These are phyloP conservation scores for Emericellopsis atlantica DNA, from an alignment of 2,329 filamentous ascomycete species.

Conservation along the genomic window DNA sequence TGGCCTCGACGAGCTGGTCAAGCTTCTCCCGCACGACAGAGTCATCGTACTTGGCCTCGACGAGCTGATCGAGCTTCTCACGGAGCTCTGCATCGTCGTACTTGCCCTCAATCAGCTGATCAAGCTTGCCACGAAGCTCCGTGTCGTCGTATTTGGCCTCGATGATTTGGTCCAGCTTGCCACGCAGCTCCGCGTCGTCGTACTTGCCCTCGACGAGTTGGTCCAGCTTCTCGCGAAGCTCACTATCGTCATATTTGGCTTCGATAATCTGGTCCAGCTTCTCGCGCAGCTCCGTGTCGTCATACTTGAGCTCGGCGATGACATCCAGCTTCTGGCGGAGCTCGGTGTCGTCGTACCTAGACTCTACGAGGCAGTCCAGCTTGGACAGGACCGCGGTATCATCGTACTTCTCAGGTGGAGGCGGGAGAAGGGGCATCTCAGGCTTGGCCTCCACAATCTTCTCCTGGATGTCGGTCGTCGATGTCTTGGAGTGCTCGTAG, in stretches of 20 bases:
- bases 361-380: constrained; percentile 23
- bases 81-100: constrained; percentile 37
- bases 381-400: constrained; percentile 21
- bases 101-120: constrained; percentile 20
- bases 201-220: constrained; percentile 35
- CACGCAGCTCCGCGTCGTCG: constrained; percentile 46
- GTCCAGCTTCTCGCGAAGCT: constrained; percentile 15
- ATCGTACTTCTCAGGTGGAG: constrained; percentile 51
- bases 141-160: constrained; percentile 49
- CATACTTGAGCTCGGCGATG: constrained; percentile 40
- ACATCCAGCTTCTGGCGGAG: constrained; percentile 15
- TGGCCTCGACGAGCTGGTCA: constrained; percentile 24
- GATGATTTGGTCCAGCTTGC: constrained; percentile 42
- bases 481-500: constrained; percentile 72
- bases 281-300: constrained; percentile 23
- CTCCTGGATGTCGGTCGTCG: constrained; percentile 40
- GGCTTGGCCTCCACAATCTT: constrained; percentile 50
- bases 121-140: constrained; percentile 22
- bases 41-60: constrained; percentile 15
- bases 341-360: constrained; percentile 15
- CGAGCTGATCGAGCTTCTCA: constrained; percentile 27
- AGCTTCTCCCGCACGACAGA: constrained; percentile 15
- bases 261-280: constrained; percentile 14
- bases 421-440: constrained; percentile 44
- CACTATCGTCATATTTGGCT: no score